Conservation (phyloP, 106 monocot genomes). For the Cymbidium sinense region DNA sequence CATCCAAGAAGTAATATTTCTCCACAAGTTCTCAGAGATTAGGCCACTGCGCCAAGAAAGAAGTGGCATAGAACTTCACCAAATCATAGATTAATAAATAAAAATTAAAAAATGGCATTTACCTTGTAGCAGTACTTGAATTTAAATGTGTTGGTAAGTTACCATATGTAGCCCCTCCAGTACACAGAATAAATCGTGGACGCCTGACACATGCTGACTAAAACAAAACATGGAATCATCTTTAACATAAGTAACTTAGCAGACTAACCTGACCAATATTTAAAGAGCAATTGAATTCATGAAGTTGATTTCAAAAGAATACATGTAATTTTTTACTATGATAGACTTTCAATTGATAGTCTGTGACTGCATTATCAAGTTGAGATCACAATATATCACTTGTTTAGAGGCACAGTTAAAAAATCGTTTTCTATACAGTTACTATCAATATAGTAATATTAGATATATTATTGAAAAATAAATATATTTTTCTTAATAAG, state of each 20-base stretch:
- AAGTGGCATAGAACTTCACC: neutral
- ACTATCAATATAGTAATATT: neutral
- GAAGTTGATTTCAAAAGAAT: conserved; percentile 1
- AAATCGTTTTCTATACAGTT: neutral
- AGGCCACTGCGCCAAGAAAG: conserved; percentile 34
- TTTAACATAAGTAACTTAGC: neutral
- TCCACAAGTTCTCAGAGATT: conserved; percentile 53
- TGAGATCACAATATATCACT: neutral
- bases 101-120: conserved; percentile 10
- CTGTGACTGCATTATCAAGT: too few relatives aligned
- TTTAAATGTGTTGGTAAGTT: conserved; percentile 72
- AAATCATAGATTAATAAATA: conserved; percentile 7
- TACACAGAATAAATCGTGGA: conserved; percentile 86
- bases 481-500: too few relatives aligned
- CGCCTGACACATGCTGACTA: conserved; percentile 85
- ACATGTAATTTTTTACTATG: neutral
- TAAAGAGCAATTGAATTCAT: neutral
- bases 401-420: neutral
- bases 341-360: too few relatives aligned
- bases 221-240: conserved; percentile 11
- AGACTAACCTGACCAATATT: neutral
- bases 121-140: conserved; percentile 50
- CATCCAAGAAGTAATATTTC: conserved; percentile 89
- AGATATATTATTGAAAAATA: too few relatives aligned
- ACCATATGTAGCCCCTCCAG: conserved; percentile 84